Conservation (phyloP, 495 filamentous ascomycete species). For the Talaromyces borbonicus region DNA sequence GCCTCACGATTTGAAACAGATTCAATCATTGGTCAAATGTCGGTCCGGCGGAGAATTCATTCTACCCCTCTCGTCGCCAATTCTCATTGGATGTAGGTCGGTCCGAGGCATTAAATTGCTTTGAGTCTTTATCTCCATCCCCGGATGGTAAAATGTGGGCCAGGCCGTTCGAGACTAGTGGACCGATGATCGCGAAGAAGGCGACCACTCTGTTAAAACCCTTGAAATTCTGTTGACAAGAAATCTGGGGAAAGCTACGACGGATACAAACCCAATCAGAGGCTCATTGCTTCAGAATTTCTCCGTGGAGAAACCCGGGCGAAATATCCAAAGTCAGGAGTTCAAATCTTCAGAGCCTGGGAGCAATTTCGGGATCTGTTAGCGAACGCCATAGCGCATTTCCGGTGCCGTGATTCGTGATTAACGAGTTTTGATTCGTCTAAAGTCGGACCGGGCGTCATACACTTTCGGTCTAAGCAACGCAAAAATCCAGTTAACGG, state of each 20-base stretch:
- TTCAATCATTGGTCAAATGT: constrained; percentile 9
- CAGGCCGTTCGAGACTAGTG: too few relatives aligned
- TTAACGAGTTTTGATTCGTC: neutral
- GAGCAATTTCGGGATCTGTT: neutral
- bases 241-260: constrained; percentile 2
- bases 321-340: too few relatives aligned
- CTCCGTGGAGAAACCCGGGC: constrained; percentile 1
- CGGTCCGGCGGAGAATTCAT: neutral
- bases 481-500: neutral
- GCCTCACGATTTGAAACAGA: neutral
- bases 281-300: too few relatives aligned
- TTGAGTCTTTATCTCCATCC: too few relatives aligned
- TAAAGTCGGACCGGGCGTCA: constrained; percentile 2
- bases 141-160: too few relatives aligned
- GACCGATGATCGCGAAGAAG: too few relatives aligned
- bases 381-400: neutral
- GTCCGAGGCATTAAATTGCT: too few relatives aligned
- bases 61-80: neutral
- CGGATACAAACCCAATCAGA: neutral
- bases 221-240: too few relatives aligned
- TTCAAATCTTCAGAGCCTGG: too few relatives aligned
- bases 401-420: neutral
- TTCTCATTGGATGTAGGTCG: neutral
- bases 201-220: too few relatives aligned
- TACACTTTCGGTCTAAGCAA: neutral